Percentiles rank a stretch among this genome's conserved stretches.
These are phyloP conservation scores for Drosera capensis DNA, from an alignment of 148 eudicot genomes.

Conservation along the genomic window DNA sequence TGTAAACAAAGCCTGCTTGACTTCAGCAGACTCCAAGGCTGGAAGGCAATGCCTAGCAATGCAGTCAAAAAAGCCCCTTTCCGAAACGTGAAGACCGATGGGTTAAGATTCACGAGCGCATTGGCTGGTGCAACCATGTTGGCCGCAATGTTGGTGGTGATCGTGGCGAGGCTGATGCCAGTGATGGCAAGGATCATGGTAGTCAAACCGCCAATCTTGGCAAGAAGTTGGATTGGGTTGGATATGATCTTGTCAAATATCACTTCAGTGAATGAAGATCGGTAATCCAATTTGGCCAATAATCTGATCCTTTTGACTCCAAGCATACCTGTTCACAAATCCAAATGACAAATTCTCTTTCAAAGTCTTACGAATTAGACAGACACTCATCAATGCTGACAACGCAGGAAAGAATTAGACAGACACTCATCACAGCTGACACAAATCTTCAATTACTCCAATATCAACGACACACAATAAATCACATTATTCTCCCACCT, in stretches of 20 bases:
- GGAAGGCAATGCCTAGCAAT: constrained; percentile 67
- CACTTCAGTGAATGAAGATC: constrained; percentile 54
- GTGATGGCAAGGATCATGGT: constrained; percentile 51
- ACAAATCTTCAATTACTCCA: no score
- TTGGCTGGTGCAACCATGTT: constrained; percentile 97
- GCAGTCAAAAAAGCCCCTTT: constrained; percentile 80
- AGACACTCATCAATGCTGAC: no score
- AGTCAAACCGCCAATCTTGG: constrained; percentile 49
- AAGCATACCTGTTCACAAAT: constrained; percentile 32
- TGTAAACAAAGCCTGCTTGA: constrained; percentile 94
- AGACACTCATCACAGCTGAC: background rate
- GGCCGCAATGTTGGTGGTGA: constrained; percentile 93
- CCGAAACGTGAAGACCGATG: constrained; percentile 59
- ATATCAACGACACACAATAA: no score
- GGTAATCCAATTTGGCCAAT: constrained; percentile 79
- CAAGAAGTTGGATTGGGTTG: constrained; percentile 69
- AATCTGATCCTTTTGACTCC: constrained; percentile 58
- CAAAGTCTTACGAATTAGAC: no score
- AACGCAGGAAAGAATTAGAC: background rate
- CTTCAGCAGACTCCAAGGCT: constrained; percentile 84
- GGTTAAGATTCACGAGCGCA: constrained; percentile 81
- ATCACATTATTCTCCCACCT: no score
- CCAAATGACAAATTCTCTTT: no score
- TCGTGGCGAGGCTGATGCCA: constrained; percentile 78
- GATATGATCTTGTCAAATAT: constrained; percentile 75